A percentile compares a stretch with the other conserved stretches of the same genome.
These are phyloP conservation scores for Adansonia grandidieri DNA, from an alignment of 441 rosid genomes.

Conservation along the genomic window DNA sequence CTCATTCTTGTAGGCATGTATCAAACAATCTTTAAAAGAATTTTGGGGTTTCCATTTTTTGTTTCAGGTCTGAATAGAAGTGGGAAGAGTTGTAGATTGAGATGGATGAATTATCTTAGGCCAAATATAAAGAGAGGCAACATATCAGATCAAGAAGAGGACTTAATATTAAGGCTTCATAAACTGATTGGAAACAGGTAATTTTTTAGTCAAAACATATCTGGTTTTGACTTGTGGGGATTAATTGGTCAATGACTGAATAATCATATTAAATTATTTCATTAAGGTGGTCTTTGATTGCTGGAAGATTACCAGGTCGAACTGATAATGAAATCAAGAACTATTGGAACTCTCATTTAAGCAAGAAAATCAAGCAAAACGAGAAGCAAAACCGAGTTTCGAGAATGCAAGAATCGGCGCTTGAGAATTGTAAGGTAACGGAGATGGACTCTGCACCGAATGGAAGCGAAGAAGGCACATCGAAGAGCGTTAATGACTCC, in stretches of 20 bases:
- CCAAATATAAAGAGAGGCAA: constrained; percentile 56
- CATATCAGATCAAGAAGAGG: constrained; percentile 59
- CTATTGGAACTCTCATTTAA: constrained; percentile 53
- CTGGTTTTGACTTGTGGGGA: too few relatives aligned
- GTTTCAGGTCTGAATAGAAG: constrained; percentile 45
- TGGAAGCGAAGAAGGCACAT: constrained; percentile 23
- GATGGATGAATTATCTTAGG: constrained; percentile 61
- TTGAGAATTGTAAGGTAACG: neutral
- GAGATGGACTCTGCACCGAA: neutral
- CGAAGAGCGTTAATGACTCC: constrained; percentile 3
- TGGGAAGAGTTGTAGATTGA: constrained; percentile 54
- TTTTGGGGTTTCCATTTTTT: neutral
- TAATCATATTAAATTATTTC: neutral
- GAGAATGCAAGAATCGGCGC: neutral
- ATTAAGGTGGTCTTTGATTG: constrained; percentile 52
- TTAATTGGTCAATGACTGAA: neutral
- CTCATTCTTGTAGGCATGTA: neutral
- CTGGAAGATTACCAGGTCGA: constrained; percentile 50
- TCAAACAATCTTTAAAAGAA: neutral
- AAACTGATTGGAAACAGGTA: constrained; percentile 59
- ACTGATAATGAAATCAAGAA: constrained; percentile 53
- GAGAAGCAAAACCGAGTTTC: constrained; percentile 24
- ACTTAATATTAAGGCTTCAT: constrained; percentile 57
- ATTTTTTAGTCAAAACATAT: neutral
- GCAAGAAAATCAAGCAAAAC: constrained; percentile 41